Evolutionary conservation across 2,329 filamentous ascomycete genomes (phyloP), one percentile per base, ranked within the genome.

Genomic region (Davidsoniella neocaledoniae): DNA sequence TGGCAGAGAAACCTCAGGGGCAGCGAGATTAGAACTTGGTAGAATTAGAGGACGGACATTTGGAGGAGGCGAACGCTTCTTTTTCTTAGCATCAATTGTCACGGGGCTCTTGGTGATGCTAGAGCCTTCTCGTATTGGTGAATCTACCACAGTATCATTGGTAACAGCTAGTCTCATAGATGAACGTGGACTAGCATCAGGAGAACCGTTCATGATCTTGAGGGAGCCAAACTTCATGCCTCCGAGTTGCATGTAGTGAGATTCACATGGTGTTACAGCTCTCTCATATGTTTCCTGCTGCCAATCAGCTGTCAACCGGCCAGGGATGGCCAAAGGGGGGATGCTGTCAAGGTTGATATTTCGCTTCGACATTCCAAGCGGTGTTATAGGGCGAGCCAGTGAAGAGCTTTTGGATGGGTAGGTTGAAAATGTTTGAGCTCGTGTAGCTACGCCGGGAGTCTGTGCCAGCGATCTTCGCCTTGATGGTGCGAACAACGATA

Each of bases 171-270:
- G 21, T 12, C 36, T 23, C 50, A 52, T 48, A 0, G 43, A 48
- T 4, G 51, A 53, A 56, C 43, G 50, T n/a, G 67, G 63, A 43
- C 70, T 75, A n/a, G 63, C 61, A 12, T 61, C 60, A 2, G 77
- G 77, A 2, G 66, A 64, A 12, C 75, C 77, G 59, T 81, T 81
- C 19, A 68, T 78, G 50, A 81, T 79, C 36, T 74, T 71, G 46
- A 81, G 57, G 1, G 75, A 75, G 2, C 78, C 78, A 48, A 78
- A 70, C 58, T 77, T 77, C 58, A 78, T 80, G 9, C 69, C 73
- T 2, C 77, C 77, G 29, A 76, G 70, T 43, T 79, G 74, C 53
- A 68, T 67, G 56, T 79, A 80, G n/a, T 74, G 69, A 25, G 66
- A 60, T 21, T 79, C 76, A 39, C 64, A 70, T 0, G 77, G 64